A percentile compares a stretch with the other conserved stretches of the same genome.
Conservation (phyloP, 805 yeast genomes). For the Candida stauntonica region DNA sequence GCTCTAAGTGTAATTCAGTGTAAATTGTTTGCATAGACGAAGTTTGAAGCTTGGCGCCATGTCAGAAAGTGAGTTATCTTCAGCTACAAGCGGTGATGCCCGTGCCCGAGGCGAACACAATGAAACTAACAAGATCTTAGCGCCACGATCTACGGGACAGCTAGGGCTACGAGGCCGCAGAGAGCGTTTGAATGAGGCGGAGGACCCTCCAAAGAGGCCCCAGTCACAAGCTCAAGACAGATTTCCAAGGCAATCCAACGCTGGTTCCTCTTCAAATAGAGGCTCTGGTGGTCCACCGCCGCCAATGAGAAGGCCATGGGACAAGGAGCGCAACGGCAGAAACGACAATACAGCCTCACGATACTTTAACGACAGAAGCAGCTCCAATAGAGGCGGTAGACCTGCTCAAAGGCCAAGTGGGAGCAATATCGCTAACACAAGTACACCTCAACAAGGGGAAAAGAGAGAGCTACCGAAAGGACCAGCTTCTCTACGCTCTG, state of each 20-base stretch:
- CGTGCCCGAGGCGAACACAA: too few species aligned
- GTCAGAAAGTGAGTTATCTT: constrained; percentile 6
- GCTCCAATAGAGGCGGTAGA: not conserved
- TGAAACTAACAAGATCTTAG: too few species aligned
- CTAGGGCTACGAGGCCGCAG: constrained; percentile 4
- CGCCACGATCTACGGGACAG: constrained; percentile 1
- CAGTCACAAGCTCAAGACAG: too few species aligned
- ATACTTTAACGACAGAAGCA: constrained; percentile 2
- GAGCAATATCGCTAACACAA: not conserved
- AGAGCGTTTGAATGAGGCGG: not conserved
- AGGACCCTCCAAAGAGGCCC: not conserved
- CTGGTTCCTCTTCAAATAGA: too few species aligned
- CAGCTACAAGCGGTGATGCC: not conserved
- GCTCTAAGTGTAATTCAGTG: not conserved
- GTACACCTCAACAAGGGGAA: not conserved
- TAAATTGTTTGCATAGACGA: not conserved
- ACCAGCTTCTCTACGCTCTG: constrained; percentile 4
- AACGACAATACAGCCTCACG: constrained; percentile 3
- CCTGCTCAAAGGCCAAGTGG: not conserved
- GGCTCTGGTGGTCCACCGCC: too few species aligned
- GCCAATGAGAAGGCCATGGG: constrained; percentile 5
- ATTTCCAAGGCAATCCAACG: too few species aligned
- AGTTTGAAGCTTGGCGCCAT: not conserved
- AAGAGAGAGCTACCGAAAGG: constrained; percentile 6
- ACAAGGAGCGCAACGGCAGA: constrained; percentile 2